Evolutionary conservation across 2,329 filamentous ascomycete species (phyloP).

Genomic region (Lecanicillium sp.): DNA sequence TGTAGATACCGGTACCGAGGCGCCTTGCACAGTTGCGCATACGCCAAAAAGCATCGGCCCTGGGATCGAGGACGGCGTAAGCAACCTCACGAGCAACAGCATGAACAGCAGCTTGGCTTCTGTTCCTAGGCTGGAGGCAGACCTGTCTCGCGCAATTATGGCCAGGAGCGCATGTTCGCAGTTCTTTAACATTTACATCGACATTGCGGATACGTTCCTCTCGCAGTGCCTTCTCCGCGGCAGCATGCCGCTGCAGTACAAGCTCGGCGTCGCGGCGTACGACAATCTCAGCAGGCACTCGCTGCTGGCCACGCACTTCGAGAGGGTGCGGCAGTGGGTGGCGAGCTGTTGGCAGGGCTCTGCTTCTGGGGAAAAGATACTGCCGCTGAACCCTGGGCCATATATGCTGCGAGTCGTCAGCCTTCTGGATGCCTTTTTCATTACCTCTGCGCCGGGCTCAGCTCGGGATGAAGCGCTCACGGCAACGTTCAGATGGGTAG

Average conservation of each 20-base stretch:
- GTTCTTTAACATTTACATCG: background rate
- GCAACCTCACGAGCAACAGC: too few species aligned
- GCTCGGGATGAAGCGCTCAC: background rate
- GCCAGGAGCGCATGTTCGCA: background rate
- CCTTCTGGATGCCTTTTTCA: background rate
- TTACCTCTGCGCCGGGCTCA: background rate
- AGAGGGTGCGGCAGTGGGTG: background rate
- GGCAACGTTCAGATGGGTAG: background rate
- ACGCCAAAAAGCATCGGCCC: too few species aligned
- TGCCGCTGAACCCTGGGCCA: background rate
- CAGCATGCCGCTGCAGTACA: background rate
- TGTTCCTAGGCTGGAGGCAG: too few species aligned
- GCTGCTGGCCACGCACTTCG: background rate
- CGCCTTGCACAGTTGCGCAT: too few species aligned
- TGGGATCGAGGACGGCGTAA: too few species aligned
- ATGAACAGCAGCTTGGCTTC: too few species aligned
- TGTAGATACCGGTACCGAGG: too few species aligned
- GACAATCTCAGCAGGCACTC: background rate
- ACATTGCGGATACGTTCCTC: background rate
- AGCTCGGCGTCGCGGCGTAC: background rate
- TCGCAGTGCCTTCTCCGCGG: background rate
- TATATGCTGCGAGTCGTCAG: background rate
- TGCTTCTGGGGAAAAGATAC: background rate
- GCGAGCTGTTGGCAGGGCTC: background rate
- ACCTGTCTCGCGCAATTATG: background rate